These are phyloP conservation scores for Triticum aestivum DNA, from an alignment of 176 grass and related monocot genomes.

Conservation along the genomic window IWGSC_CS_RefSeq_v2.1 NC_057803.1:72546490-72546989, in stretches of 20 bases:
- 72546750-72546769: conserved; percentile 52
- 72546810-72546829: conserved; percentile 53
- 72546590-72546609: conserved; percentile 36
- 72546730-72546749: conserved; percentile 36
- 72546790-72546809: conserved; percentile 53
- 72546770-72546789: conserved; percentile 29
- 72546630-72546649: conserved; percentile 38
- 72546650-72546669: conserved; percentile 63
- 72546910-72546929: conserved; percentile 52
- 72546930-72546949: background rate
- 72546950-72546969: background rate
- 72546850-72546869: conserved; percentile 47
- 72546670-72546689: conserved; percentile 44
- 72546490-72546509: background rate
- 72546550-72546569: background rate
- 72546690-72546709: conserved; percentile 41
- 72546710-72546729: conserved; percentile 38
- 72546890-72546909: conserved; percentile 66
- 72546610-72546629: conserved; percentile 48
- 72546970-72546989: background rate
- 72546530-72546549: background rate
- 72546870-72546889: conserved; percentile 53
- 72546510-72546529: background rate
- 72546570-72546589: conserved; percentile 48
- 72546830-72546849: conserved; percentile 52